Evolutionary conservation across 805 yeast species (phyloP).

Genomic region (Starmerella apis): DNA sequence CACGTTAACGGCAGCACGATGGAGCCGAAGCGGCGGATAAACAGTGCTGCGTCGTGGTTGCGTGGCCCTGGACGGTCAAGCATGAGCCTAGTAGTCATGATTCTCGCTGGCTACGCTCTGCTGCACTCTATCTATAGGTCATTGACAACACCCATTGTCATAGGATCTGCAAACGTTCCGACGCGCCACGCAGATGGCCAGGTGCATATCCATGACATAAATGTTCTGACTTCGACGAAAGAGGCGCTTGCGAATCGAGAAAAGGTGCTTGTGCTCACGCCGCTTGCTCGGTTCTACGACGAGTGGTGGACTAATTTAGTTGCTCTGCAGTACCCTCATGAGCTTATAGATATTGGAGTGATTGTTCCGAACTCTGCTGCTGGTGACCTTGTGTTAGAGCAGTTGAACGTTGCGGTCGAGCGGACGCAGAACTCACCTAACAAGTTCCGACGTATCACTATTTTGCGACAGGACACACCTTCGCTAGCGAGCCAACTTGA

Average conservation of each 20-base stretch:
- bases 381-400: conserved; percentile 69
- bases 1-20: conserved; percentile 3
- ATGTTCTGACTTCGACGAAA: conserved; percentile 59
- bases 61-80: conserved; percentile 24
- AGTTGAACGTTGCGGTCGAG: conserved; percentile 67
- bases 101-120: conserved; percentile 12
- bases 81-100: conserved; percentile 24
- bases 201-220: conserved; percentile 42
- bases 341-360: conserved; percentile 76
- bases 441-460: conserved; percentile 73
- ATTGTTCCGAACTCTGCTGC: conserved; percentile 73
- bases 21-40: conserved; percentile 19
- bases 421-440: conserved; percentile 48
- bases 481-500: conserved; percentile 66
- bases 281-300: conserved; percentile 75
- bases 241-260: conserved; percentile 68
- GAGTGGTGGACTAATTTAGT: conserved; percentile 82
- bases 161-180: conserved; percentile 25
- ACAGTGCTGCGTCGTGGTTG: conserved; percentile 7
- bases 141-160: conserved; percentile 18
- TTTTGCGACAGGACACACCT: conserved; percentile 77
- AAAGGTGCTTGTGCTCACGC: conserved; percentile 76
- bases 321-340: conserved; percentile 70
- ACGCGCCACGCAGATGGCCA: conserved; percentile 24
- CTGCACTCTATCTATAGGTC: conserved; percentile 17